A percentile compares a stretch with the other conserved stretches of the same genome.
phyloP scores from a whole-genome alignment of 176 grass and related monocot genomes.

The Saccharum officinarum region DNA sequence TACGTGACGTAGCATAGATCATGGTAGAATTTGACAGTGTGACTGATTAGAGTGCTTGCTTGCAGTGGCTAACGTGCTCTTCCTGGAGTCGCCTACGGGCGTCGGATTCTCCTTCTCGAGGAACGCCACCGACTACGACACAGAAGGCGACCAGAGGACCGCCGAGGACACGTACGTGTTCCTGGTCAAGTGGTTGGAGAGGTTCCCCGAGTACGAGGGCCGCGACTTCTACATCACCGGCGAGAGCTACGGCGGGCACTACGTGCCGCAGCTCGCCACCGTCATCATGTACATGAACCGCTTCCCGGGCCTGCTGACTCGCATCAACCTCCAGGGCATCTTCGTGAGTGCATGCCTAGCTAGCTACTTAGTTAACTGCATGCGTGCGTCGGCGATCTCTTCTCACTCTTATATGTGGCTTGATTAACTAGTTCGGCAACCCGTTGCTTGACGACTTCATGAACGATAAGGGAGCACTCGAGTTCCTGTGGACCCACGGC shows the following conservation, averaged over 20 bases:
- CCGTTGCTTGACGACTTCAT: slow-evolving; percentile 17
- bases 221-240: slow-evolving; percentile 54
- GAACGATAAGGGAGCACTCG: slow-evolving; percentile 9
- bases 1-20: neutral
- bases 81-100: slow-evolving; percentile 47
- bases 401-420: no score
- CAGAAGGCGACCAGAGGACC: slow-evolving; percentile 28
- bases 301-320: neutral
- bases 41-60: no score
- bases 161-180: slow-evolving; percentile 44
- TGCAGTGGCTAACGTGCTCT: slow-evolving; percentile 56
- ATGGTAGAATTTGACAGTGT: no score
- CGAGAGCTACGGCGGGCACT: slow-evolving; percentile 63
- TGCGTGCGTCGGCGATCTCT: no score
- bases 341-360: slow-evolving; percentile 21
- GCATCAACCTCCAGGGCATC: slow-evolving; percentile 39
- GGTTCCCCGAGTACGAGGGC: slow-evolving; percentile 58
- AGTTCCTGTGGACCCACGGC: slow-evolving; percentile 55
- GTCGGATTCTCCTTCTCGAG: slow-evolving; percentile 56
- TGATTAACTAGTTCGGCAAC: slow-evolving; percentile 37
- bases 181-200: slow-evolving; percentile 47
- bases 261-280: slow-evolving; percentile 39
- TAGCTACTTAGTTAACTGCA: no score
- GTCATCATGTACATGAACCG: slow-evolving; percentile 15
- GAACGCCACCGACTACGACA: slow-evolving; percentile 13